phyloP scores from a whole-genome alignment of 768 basidiomycete species.

The Russula sp. region DNA sequence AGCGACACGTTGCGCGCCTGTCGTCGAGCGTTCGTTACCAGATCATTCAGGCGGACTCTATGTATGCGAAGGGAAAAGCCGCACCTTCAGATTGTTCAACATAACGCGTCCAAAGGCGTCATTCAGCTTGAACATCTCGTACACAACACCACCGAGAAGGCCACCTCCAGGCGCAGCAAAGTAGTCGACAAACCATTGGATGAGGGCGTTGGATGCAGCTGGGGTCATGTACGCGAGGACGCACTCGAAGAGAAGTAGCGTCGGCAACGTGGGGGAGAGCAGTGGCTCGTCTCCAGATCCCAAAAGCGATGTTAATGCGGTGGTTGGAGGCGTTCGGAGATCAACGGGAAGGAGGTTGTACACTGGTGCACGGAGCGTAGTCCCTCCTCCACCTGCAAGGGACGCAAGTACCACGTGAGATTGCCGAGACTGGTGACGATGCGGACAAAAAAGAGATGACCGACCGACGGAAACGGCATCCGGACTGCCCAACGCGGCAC shows the following conservation, averaged over 20 bases:
- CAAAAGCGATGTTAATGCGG: conserved; percentile 40
- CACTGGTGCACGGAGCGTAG: conserved; percentile 44
- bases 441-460: conserved; percentile 13
- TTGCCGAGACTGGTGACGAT: neutral
- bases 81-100: conserved; percentile 78
- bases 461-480: conserved; percentile 41
- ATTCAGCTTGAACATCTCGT: conserved; percentile 89
- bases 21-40: neutral
- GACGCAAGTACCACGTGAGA: neutral
- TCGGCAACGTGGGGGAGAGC: conserved; percentile 63
- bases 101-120: conserved; percentile 93
- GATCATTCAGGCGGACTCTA: neutral
- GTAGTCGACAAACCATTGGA: conserved; percentile 67
- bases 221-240: conserved; percentile 85
- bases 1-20: conserved; percentile 45
- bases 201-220: conserved; percentile 46
- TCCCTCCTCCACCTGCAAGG: conserved; percentile 53
- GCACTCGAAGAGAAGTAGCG: conserved; percentile 88
- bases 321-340: conserved; percentile 53
- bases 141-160: conserved; percentile 58
- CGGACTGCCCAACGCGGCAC: conserved; percentile 43
- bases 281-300: conserved; percentile 30
- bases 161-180: conserved; percentile 32
- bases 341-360: conserved; percentile 77
- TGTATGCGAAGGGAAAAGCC: conserved; percentile 9